Evolutionary conservation across 345 rosid genomes (phyloP).

Genomic region (Rubroshorea leprosula): DNA sequence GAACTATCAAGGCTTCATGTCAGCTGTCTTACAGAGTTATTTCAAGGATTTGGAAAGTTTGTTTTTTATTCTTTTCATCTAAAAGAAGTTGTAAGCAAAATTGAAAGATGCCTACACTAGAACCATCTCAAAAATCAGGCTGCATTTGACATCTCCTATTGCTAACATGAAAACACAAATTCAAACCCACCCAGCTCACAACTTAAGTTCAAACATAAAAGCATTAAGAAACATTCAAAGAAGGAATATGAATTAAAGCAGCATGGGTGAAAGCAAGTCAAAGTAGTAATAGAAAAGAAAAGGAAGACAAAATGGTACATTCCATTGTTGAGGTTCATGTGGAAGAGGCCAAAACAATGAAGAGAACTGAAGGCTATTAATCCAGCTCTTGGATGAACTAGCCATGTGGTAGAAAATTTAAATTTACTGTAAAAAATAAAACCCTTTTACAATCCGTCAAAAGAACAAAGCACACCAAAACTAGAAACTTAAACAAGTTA

Average conservation of each 20-base stretch:
- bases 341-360: conserved; percentile 88
- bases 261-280: neutral
- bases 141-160: too few relatives aligned
- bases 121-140: too few relatives aligned
- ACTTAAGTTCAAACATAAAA: conserved; percentile 6
- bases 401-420: conserved; percentile 35
- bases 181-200: too few relatives aligned
- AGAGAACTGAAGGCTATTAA: conserved; percentile 83
- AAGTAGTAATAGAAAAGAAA: neutral
- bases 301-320: conserved; percentile 34
- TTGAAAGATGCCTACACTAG: too few relatives aligned
- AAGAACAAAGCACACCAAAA: neutral
- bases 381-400: conserved; percentile 79
- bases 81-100: too few relatives aligned
- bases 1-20: too few relatives aligned
- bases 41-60: too few relatives aligned
- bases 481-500: conserved; percentile 1
- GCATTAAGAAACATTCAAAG: neutral
- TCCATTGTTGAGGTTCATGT: conserved; percentile 62
- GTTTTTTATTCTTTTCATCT: too few relatives aligned
- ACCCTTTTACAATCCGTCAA: neutral
- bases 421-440: conserved; percentile 1
- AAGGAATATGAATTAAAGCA: neutral
- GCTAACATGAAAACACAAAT: too few relatives aligned
- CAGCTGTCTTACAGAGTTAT: too few relatives aligned